A percentile compares a stretch with the other conserved stretches of the same genome.
Conservation (phyloP, 78 protist genomes). For the Paulinella micropora region DNA sequence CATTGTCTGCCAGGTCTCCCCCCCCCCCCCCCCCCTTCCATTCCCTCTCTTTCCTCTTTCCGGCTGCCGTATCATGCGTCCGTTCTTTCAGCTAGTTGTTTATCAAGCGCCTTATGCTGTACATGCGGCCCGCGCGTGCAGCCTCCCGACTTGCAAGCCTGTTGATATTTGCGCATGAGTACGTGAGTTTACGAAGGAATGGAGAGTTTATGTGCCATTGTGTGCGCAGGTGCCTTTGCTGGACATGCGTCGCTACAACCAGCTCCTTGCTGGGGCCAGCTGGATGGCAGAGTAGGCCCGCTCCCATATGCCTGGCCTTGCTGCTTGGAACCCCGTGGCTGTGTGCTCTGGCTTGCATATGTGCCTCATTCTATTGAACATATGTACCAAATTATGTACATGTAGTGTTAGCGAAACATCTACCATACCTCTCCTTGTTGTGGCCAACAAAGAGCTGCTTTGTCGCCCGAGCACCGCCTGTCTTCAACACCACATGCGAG, state of each 20-base stretch:
- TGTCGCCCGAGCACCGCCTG: too few species aligned
- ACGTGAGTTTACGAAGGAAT: too few species aligned
- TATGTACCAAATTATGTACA: background rate
- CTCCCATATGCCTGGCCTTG: background rate
- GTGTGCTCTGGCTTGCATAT: background rate
- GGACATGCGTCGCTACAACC: slow-evolving; percentile 20
- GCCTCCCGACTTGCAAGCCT: too few species aligned
- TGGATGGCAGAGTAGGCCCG: slow-evolving; percentile 20
- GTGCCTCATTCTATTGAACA: background rate
- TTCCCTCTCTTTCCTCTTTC: background rate
- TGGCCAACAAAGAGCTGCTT: background rate
- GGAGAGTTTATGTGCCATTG: too few species aligned
- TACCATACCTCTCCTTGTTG: background rate
- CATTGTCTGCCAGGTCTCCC: slow-evolving; percentile 16
- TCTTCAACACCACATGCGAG: too few species aligned
- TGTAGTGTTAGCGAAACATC: background rate
- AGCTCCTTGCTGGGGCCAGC: slow-evolving; percentile 26
- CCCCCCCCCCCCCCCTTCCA: background rate
- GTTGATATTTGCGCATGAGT: too few species aligned
- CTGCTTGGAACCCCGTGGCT: background rate
- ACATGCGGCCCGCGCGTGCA: too few species aligned
- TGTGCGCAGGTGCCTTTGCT: too few species aligned
- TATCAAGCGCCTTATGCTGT: too few species aligned
- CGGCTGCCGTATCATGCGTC: too few species aligned
- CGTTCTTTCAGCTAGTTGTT: too few species aligned